A percentile compares a stretch with the other conserved stretches of the same genome.
Evolutionary conservation across 495 filamentous ascomycete genomes (phyloP).

Genomic region (Rostrohypoxylon terebratum): DNA sequence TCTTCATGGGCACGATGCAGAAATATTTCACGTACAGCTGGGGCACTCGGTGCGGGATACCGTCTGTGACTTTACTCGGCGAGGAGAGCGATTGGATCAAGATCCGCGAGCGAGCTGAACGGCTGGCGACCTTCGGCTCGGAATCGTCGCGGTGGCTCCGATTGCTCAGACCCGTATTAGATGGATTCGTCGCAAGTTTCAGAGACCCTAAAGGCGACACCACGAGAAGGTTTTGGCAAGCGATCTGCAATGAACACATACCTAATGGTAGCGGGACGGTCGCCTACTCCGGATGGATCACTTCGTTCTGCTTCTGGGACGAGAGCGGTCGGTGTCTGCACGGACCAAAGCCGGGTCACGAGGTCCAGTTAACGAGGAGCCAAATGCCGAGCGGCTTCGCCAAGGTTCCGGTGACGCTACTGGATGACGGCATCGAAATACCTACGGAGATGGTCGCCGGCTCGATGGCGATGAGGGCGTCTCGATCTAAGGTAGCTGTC

Average conservation of each 20-base stretch:
- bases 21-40: slow-evolving; percentile 59
- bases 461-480: slow-evolving; percentile 49
- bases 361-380: slow-evolving; percentile 42
- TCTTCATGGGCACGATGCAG: slow-evolving; percentile 62
- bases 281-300: slow-evolving; percentile 59
- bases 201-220: slow-evolving; percentile 44
- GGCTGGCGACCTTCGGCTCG: slow-evolving; percentile 49
- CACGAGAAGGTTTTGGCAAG: slow-evolving; percentile 52
- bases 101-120: slow-evolving; percentile 49
- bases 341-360: slow-evolving; percentile 29
- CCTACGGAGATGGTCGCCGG: slow-evolving; percentile 57
- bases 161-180: slow-evolving; percentile 49
- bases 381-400: slow-evolving; percentile 56
- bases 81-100: slow-evolving; percentile 54
- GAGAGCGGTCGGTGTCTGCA: slow-evolving; percentile 53
- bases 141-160: slow-evolving; percentile 50
- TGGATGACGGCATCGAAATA: slow-evolving; percentile 46
- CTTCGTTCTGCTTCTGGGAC: slow-evolving; percentile 59
- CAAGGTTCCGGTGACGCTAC: slow-evolving; percentile 53
- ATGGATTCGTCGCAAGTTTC: slow-evolving; percentile 52
- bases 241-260: slow-evolving; percentile 47
- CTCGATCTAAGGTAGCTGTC: slow-evolving; percentile 33
- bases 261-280: slow-evolving; percentile 52
- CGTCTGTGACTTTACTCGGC: slow-evolving; percentile 57
- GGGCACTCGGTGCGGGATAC: slow-evolving; percentile 56